These are phyloP conservation scores for Oryza longistaminata DNA, from an alignment of 176 grass and related monocot species.

Conservation along the genomic window DNA sequence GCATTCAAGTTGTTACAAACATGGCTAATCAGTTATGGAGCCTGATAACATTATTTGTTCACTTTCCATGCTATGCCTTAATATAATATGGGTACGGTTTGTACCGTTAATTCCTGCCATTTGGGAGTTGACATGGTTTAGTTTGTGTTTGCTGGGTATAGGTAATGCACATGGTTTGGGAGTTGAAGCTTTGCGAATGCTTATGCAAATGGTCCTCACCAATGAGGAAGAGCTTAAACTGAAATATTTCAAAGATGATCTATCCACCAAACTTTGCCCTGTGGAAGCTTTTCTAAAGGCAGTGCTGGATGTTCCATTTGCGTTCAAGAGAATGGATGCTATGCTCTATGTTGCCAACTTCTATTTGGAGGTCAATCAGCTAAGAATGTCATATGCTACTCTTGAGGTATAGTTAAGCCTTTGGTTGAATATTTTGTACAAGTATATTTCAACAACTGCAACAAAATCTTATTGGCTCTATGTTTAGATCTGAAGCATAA, in stretches of 20 bases:
- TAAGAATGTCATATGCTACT: conserved; percentile 73
- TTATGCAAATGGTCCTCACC: conserved; percentile 59
- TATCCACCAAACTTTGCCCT: conserved; percentile 49
- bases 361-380: conserved; percentile 75
- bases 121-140: no score
- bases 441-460: no score
- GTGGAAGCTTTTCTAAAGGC: conserved; percentile 73
- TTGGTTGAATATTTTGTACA: not conserved
- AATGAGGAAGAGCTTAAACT: conserved; percentile 87
- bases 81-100: not conserved
- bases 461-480: no score
- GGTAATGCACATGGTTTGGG: conserved; percentile 73
- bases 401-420: conserved; percentile 54
- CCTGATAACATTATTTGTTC: not conserved
- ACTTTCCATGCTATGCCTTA: not conserved
- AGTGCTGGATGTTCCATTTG: conserved; percentile 74
- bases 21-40: not conserved
- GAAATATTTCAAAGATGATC: conserved; percentile 67
- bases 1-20: not conserved
- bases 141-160: conserved; percentile 7
- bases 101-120: not conserved
- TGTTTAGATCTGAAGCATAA: no score
- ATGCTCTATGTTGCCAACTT: conserved; percentile 84
- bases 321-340: conserved; percentile 76
- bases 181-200: conserved; percentile 58